Base-by-base conservation (phyloP, 2,329 filamentous ascomycete genomes). In the Epichloe gansuensis region DNA sequence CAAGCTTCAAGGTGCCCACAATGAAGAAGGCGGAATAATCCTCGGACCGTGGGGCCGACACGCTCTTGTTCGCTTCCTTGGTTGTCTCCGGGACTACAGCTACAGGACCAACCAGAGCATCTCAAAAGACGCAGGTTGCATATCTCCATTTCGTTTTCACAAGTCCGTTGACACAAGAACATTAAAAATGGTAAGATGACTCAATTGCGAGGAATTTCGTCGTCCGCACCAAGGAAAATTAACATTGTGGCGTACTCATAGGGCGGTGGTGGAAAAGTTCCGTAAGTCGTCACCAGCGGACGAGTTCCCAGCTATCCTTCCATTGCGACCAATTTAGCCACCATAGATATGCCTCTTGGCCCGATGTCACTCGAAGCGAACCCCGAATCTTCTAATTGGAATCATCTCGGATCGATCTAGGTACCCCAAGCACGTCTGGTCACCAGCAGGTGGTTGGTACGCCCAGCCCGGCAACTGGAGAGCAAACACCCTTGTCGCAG, bases 371-470 rank as follows among this genome's bases (percentile, higher is more conserved):
- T 21, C 17, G 38, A 39, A 47, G 45, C 46, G 48, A 55, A 36
- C 23, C 50, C 53, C 47, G 55, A 55, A 31, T 31, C 21, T 27
- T 36, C 5, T 36, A 21, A 47, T 21, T 40, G 13, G 23, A 34
- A n/a, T 36, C 3, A 23, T 36, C 11, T 13, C 27, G 55, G 47
- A 40, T 54, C 49, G 17, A 36, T 41, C 46, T 63, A 95, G 89
- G 66, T 95, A 95, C 73, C 90, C 89, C 70, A 96, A 95, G 78
- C 91, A 98, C 78, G 89, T 98, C 78, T 98, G 93, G 93, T 97
- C 93, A 65, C 93, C 93, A 56, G 78, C 91, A 59, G 93, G 93
- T 78, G 93, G 93, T 72, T 98, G 93, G 93, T 98, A 98, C 72
- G 75, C 85, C 51, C 91, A 95, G 69, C 93, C 93, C 51, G 76